These are phyloP conservation scores for Candida multigemmis DNA, from an alignment of 805 yeast species.

Conservation along the genomic window DNA sequence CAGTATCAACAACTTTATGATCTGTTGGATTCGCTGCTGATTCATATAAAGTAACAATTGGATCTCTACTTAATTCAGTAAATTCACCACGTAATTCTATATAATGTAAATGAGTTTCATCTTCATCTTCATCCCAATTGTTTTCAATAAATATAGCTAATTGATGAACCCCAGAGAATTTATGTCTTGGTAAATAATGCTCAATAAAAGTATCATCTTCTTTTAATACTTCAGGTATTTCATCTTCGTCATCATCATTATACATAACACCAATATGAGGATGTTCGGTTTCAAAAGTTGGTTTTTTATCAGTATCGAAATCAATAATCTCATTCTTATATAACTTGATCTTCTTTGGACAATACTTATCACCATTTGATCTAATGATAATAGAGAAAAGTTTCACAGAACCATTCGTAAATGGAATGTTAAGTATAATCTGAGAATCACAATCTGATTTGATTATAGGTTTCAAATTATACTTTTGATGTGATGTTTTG, in stretches of 20 bases:
- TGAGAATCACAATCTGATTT: slow-evolving; percentile 81
- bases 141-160: slow-evolving; percentile 61
- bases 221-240: slow-evolving; percentile 19
- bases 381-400: slow-evolving; percentile 67
- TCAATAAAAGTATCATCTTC: slow-evolving; percentile 58
- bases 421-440: slow-evolving; percentile 69
- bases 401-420: slow-evolving; percentile 59
- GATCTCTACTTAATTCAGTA: slow-evolving; percentile 50
- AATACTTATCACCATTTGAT: slow-evolving; percentile 49
- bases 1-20: slow-evolving; percentile 38
- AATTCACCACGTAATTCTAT: slow-evolving; percentile 75
- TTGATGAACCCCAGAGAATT: slow-evolving; percentile 60
- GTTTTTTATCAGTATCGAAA: slow-evolving; percentile 50
- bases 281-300: slow-evolving; percentile 47
- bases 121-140: slow-evolving; percentile 45
- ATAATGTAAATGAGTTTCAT: slow-evolving; percentile 49
- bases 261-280: slow-evolving; percentile 51
- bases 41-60: slow-evolving; percentile 74
- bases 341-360: slow-evolving; percentile 63
- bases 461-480: slow-evolving; percentile 34
- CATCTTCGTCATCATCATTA: slow-evolving; percentile 32
- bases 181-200: slow-evolving; percentile 68
- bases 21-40: slow-evolving; percentile 90
- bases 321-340: slow-evolving; percentile 73
- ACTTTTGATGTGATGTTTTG: slow-evolving; percentile 41